Conservation (phyloP, 192 early-diverging fungal species). For the Helicostylum pulchrum region DNA sequence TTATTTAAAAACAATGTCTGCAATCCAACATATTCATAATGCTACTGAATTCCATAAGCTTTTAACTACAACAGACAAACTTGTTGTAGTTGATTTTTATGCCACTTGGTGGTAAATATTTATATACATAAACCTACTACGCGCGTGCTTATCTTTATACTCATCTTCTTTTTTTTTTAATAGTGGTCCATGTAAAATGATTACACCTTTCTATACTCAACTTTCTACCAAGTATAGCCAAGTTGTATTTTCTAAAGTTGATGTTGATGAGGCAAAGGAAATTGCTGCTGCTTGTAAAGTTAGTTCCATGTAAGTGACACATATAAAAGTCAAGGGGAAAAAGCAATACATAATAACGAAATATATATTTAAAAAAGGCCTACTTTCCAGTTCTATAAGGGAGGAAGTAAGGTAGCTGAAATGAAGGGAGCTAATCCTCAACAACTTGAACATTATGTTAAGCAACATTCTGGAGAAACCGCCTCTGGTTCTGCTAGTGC, state of each 20-base stretch:
- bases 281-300: conserved; percentile 37
- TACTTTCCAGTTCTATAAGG: conserved; percentile 82
- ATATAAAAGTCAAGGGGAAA: background rate
- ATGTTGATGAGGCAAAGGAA: conserved; percentile 25
- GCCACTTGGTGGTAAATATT: conserved; percentile 38
- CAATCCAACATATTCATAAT: conserved; percentile 37
- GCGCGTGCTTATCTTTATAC: background rate
- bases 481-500: conserved; percentile 19
- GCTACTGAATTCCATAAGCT: conserved; percentile 30
- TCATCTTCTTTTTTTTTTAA: background rate
- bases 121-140: background rate
- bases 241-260: conserved; percentile 49
- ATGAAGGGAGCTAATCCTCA: conserved; percentile 77
- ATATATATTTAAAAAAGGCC: conserved; percentile 55
- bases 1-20: conserved; percentile 2
- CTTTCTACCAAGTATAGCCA: conserved; percentile 46
- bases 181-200: conserved; percentile 51
- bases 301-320: conserved; percentile 45
- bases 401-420: conserved; percentile 70
- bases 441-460: conserved; percentile 66
- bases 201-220: conserved; percentile 51
- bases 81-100: conserved; percentile 57
- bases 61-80: conserved; percentile 16
- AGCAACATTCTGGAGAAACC: conserved; percentile 53
- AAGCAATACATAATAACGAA: background rate